These are phyloP conservation scores for Phaeophleospora eucalypticola DNA, from an alignment of 2,329 filamentous ascomycete genomes.

Conservation along the genomic window DNA sequence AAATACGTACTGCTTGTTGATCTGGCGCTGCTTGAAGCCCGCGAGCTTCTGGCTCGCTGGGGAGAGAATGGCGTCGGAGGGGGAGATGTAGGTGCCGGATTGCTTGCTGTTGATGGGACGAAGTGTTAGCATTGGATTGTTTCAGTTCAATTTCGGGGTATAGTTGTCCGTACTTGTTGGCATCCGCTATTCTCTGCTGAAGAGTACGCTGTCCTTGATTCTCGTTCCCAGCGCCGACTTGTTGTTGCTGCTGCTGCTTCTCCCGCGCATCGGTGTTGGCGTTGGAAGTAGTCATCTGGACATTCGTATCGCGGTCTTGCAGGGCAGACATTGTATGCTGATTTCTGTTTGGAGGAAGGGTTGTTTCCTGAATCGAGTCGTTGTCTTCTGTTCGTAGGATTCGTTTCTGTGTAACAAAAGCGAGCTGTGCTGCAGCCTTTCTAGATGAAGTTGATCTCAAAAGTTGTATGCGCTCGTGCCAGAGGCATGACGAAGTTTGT, in stretches of 20 bases:
- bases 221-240: conserved; percentile 11
- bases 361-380: background rate
- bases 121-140: no score
- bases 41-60: conserved; percentile 79
- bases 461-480: no score
- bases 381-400: no score
- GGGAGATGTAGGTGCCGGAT: conserved; percentile 64
- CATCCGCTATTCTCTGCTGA: conserved; percentile 17
- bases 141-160: no score
- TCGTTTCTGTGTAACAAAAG: conserved; percentile 8
- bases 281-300: conserved; percentile 18
- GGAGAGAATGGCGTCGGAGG: conserved; percentile 85
- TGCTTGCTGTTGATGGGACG: conserved; percentile 15
- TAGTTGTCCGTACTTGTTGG: conserved; percentile 4
- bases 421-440: no score
- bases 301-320: conserved; percentile 23
- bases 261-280: background rate
- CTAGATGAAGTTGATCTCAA: no score
- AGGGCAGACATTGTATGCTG: conserved; percentile 21
- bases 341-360: conserved; percentile 2
- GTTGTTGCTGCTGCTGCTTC: conserved; percentile 5
- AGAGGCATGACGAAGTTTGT: no score
- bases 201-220: conserved; percentile 20
- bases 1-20: conserved; percentile 55
- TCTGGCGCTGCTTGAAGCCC: conserved; percentile 75